Base-by-base conservation (phyloP, 441 rosid genomes). In the Adansonia madagascariensis region DNA sequence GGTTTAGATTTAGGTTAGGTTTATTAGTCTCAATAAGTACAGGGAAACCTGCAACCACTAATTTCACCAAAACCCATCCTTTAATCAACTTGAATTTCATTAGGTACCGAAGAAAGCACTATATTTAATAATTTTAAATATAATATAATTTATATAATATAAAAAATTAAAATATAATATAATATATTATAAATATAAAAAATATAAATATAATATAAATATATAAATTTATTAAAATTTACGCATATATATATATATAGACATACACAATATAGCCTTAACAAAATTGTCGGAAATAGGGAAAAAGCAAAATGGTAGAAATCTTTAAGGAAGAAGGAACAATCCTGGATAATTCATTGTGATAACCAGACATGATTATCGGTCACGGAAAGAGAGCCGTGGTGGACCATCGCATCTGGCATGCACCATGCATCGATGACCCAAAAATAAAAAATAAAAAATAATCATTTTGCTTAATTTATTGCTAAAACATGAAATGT, bases 371-470 rank as follows among this genome's bases (percentile, higher is more conserved):
- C 56, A 35, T 47, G 55, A 49, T 61, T 27, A 47, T 75, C 41
- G 39, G 47, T 31, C 39, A 65, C 44, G 41, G 39, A 75, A 64
- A 9, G 8, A 22, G 77, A 27, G 72, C 20, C 63, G 78, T 76
- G 6, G 22, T 8, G 78, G 61, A 76, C 78, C 56, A 4, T 76
- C 24, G 6, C 41, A 47, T 47, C 50, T 47, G 50, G 50, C 50
- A 47, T 47, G 50, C 50, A 47, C 8, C 52, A 64, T 49, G 20
- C 49, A 0, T 56, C 8, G 0, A 8, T 18, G 3, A 15, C 56
- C 0, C 62, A 55, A 44, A 24, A 44, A 62, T 2, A 43, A 44
- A 43, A 44, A 62, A 43, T 24, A 43, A 43, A 4, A 43, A 43
- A 7, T 46, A 46, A 5, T 1, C 0, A 10, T 17, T 12, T 0